Evolutionary conservation across 768 basidiomycete species (phyloP).

Genomic region (Phaeolepiota aurea): DNA sequence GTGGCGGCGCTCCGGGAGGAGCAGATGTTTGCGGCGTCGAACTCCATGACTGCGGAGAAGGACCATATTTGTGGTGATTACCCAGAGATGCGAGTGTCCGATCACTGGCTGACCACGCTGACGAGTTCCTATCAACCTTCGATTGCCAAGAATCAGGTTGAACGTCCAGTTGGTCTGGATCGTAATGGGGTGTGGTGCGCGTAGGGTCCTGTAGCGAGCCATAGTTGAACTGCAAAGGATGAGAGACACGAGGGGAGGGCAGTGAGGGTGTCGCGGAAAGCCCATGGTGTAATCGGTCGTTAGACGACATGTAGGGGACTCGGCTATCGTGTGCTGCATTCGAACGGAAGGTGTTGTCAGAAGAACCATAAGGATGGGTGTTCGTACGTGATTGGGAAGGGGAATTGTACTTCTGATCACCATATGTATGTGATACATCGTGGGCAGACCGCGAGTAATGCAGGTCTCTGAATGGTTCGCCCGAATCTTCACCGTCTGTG

Average conservation of each 20-base stretch:
- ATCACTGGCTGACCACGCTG: constrained; percentile 8
- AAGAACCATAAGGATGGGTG: constrained; percentile 13
- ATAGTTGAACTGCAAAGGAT: constrained; percentile 5
- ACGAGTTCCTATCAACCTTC: constrained; percentile 7
- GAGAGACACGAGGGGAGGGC: neutral
- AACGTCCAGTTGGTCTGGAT: constrained; percentile 5
- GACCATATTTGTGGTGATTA: neutral
- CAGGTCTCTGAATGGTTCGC: constrained; percentile 13
- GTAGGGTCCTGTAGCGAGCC: constrained; percentile 7
- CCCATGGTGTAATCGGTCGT: neutral
- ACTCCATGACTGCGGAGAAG: neutral
- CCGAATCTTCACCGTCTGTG: constrained; percentile 24
- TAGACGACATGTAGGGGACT: constrained; percentile 5
- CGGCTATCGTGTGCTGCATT: constrained; percentile 3
- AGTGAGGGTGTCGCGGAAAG: neutral
- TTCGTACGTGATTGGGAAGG: constrained; percentile 16
- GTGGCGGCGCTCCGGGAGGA: constrained; percentile 11
- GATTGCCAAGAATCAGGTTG: constrained; percentile 13
- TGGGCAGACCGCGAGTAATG: constrained; percentile 19
- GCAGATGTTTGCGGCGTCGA: constrained; percentile 5
- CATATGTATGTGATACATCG: constrained; percentile 14
- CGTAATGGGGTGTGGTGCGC: constrained; percentile 12
- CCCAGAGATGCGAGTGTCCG: neutral
- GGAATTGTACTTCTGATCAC: constrained; percentile 18
- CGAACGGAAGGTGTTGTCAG: constrained; percentile 16